phyloP scores from a whole-genome alignment of 768 basidiomycete species.

The Cyathus striatus region DNA sequence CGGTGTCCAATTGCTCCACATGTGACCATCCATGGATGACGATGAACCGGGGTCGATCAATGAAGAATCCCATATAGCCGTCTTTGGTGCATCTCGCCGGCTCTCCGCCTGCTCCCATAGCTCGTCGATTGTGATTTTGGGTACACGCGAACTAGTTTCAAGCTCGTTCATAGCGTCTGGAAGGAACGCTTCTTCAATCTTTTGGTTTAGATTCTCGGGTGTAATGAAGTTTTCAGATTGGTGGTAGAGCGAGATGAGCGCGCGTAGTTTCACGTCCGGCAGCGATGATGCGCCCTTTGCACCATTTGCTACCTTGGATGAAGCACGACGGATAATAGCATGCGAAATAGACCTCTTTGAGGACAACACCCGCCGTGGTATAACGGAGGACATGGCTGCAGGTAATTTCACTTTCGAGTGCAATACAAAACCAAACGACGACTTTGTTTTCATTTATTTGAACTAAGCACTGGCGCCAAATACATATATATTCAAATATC shows the following conservation, averaged over 20 bases:
- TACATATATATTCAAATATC: no score
- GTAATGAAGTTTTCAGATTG: constrained; percentile 69
- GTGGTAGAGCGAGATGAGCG: constrained; percentile 76
- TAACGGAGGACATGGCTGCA: no score
- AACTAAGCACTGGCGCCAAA: no score
- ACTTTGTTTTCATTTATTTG: no score
- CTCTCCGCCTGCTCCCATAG: constrained; percentile 12
- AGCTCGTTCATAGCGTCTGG: constrained; percentile 4
- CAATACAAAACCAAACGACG: no score
- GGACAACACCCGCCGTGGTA: no score
- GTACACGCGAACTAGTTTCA: constrained; percentile 4
- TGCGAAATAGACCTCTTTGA: no score
- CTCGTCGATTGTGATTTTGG: constrained; percentile 9
- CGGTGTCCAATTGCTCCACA: constrained; percentile 21
- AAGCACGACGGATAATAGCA: no score
- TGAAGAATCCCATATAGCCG: constrained; percentile 25
- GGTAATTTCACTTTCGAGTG: no score
- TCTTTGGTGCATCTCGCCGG: constrained; percentile 26
- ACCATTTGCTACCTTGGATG: no score
- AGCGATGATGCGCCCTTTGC: no score
- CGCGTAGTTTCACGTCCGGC: constrained; percentile 57
- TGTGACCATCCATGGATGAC: no score
- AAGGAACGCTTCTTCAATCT: constrained; percentile 64
- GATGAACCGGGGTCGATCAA: neutral
- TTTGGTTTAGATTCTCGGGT: constrained; percentile 55